Evolutionary conservation across 805 yeast species (phyloP), one percentile per base, ranked within the genome.

Genomic region (Cyberlindnera samutprakarnensis): DNA sequence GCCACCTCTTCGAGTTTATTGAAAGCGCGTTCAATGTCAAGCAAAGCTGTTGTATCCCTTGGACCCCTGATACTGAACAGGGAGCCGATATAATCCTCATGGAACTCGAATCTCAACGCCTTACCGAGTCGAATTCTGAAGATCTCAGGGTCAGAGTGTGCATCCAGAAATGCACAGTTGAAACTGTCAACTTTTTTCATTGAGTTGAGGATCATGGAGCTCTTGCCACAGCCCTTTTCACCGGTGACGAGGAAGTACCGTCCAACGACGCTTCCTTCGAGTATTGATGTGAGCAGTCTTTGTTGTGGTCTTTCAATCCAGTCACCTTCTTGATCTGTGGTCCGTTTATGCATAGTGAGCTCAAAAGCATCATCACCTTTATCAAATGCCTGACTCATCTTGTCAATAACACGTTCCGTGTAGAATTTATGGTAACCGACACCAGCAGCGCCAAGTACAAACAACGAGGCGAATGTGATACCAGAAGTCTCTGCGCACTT

Each of bases 211-310:
- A 84, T 64, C 62, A 85, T 67, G 1, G 90, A 77, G 1, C 87
- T 77, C 50, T 83, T 83, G 3, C 94, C 94, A 1, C 92, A 83
- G 1, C 94, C 94, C 51, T 84, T 83, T 51, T 83, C 94, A 19
- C 94, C 94, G 25, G 84, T 70, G 9, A 84, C 49, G 29, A 84
- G 57, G 47, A 73, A 78, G 56, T 83, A 84, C 13, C 90, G 54
- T 0, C 94, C 94, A 6, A 56, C 56, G 2, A 70, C 58, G n/a
- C 66, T 55, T 2, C 94, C 94, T 7, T 67, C 51, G 4, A 84
- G 65, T 18, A 83, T 74, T 23, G 70, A 74, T 54, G 84, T 84
- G 20, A 83, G 51, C 7, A 75, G 48, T 17, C 61, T 46, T 45
- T 83, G 94, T 43, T 83, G 82, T 1, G 75, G 75, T 24, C 94